Conservation (phyloP, 257 asterid genomes). For the Penstemon barbatus region DNA sequence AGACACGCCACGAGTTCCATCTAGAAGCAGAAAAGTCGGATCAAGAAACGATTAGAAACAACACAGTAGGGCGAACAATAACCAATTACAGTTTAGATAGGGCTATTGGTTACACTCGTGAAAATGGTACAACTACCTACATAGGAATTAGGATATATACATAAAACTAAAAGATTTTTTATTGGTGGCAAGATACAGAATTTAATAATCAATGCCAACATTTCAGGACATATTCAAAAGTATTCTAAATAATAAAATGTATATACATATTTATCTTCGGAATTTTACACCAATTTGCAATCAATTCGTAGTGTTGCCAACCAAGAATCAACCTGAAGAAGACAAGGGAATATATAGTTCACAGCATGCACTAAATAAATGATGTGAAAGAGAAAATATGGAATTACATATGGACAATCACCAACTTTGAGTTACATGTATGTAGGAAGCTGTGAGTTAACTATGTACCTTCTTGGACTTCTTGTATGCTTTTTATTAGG, state of each 20-base stretch:
- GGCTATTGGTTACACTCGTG: too few species aligned
- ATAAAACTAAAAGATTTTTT: conserved; percentile 3
- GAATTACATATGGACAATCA: not conserved
- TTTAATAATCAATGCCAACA: not conserved
- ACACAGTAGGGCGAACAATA: too few species aligned
- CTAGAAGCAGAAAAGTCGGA: too few species aligned
- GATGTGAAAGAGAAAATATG: not conserved
- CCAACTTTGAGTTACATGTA: not conserved
- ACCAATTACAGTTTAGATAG: too few species aligned
- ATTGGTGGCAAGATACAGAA: conserved; percentile 5
- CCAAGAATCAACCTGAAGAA: conserved; percentile 77
- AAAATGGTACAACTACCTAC: too few species aligned
- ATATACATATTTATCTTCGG: conserved; percentile 24
- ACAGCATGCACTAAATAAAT: conserved; percentile 4
- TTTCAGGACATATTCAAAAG: conserved; percentile 18
- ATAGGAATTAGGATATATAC: conserved; percentile 18
- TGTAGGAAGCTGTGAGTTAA: too few species aligned
- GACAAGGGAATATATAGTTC: conserved; percentile 2
- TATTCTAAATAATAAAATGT: not conserved
- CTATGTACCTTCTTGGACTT: too few species aligned
- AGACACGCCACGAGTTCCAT: too few species aligned
- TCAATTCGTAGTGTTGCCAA: conserved; percentile 53
- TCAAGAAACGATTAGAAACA: too few species aligned
- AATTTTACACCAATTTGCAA: conserved; percentile 43
- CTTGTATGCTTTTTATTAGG: too few species aligned